Evolutionary conservation across 1,284 basidiomycete genomes (phyloP).

Genomic region (Papiliotrema fonsecae): DNA sequence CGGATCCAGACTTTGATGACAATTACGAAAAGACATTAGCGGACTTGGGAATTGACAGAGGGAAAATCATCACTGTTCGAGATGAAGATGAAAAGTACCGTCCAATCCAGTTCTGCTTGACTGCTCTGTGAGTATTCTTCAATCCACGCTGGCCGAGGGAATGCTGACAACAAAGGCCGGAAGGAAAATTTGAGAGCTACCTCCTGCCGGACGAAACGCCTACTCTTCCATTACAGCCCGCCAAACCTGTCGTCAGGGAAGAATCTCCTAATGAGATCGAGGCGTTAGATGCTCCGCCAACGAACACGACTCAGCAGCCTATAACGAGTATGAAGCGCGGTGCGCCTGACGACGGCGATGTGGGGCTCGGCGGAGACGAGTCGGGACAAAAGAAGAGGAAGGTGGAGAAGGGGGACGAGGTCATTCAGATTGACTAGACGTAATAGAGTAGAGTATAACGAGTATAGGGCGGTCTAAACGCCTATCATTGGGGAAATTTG

Average conservation of each 20-base stretch:
- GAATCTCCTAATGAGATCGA: conserved; percentile 14
- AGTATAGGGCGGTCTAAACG: too few relatives aligned
- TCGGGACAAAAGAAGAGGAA: not conserved
- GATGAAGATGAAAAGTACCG: conserved; percentile 64
- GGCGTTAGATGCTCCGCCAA: conserved; percentile 1
- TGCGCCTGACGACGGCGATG: conserved; percentile 15
- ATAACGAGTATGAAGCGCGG: conserved; percentile 12
- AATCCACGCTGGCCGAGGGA: too few relatives aligned
- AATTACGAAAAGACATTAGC: conserved; percentile 40
- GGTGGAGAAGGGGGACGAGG: not conserved
- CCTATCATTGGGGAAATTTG: too few relatives aligned
- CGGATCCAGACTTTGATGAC: conserved; percentile 46
- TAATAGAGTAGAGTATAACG: too few relatives aligned
- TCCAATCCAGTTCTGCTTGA: conserved; percentile 68
- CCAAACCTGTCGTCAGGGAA: conserved; percentile 1
- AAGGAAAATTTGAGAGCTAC: conserved; percentile 8
- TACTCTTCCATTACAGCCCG: conserved; percentile 10
- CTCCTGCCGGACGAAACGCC: conserved; percentile 11
- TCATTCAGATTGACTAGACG: conserved; percentile 1
- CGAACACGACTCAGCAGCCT: not conserved
- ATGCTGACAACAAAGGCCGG: conserved; percentile 4
- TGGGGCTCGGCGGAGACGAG: not conserved
- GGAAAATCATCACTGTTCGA: conserved; percentile 75
- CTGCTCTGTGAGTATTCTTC: conserved; percentile 58
- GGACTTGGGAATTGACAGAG: conserved; percentile 39